These are phyloP conservation scores for Brassica nigra DNA, from an alignment of 345 rosid genomes.

Conservation along the genomic window DNA sequence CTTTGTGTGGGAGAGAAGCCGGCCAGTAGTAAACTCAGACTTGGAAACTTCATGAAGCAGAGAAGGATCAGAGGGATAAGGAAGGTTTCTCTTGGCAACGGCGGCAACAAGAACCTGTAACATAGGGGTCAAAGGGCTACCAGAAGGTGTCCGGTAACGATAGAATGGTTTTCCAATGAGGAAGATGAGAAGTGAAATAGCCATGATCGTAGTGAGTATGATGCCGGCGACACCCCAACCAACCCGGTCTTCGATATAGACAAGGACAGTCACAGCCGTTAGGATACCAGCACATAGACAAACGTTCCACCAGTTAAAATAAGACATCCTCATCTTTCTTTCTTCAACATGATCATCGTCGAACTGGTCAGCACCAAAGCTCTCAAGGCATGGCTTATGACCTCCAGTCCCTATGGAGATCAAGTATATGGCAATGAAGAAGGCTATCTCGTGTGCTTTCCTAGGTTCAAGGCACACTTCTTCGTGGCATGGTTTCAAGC, in stretches of 20 bases:
- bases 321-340: slow-evolving; percentile 82
- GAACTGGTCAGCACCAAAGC: slow-evolving; percentile 98
- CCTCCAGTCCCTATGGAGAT: slow-evolving; percentile 93
- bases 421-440: slow-evolving; percentile 79
- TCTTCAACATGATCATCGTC: slow-evolving; percentile 75
- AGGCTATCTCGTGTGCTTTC: slow-evolving; percentile 64
- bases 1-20: slow-evolving; percentile 62
- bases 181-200: slow-evolving; percentile 64
- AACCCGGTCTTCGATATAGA: slow-evolving; percentile 76
- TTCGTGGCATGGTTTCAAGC: slow-evolving; percentile 62
- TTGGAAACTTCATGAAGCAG: slow-evolving; percentile 54
- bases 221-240: slow-evolving; percentile 81
- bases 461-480: slow-evolving; percentile 58
- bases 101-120: slow-evolving; percentile 82
- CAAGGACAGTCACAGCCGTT: slow-evolving; percentile 68
- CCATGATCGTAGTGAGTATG: slow-evolving; percentile 57
- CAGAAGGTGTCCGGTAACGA: slow-evolving; percentile 62
- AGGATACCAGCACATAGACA: slow-evolving; percentile 77
- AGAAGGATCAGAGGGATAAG: slow-evolving; percentile 55
- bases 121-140: slow-evolving; percentile 88
- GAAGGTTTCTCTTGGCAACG: slow-evolving; percentile 63
- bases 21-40: slow-evolving; percentile 40
- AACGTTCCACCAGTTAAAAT: slow-evolving; percentile 91
- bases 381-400: slow-evolving; percentile 90
- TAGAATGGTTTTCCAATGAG: slow-evolving; percentile 66